phyloP scores from a whole-genome alignment of 139 green algal genomes.

The Chlorella sp. region DNA sequence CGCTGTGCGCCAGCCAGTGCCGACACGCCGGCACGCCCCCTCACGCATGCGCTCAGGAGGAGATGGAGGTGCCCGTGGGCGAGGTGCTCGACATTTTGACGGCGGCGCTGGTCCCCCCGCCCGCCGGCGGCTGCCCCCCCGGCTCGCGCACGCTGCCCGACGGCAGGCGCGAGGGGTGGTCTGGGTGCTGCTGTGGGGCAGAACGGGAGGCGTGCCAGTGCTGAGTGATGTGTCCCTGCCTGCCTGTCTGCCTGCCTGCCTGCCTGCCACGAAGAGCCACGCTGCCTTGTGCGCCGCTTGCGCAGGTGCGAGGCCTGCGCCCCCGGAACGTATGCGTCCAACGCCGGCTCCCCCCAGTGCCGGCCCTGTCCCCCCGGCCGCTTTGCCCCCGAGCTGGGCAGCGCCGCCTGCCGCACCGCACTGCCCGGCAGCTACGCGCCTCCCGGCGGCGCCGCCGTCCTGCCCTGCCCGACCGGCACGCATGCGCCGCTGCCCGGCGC shows the following conservation, averaged over 20 bases:
- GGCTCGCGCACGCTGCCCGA: too few species aligned
- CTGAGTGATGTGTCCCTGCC: too few species aligned
- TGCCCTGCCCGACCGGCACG: conserved; percentile 18
- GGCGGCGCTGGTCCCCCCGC: background rate
- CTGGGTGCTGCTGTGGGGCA: too few species aligned
- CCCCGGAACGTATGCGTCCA: conserved; percentile 1
- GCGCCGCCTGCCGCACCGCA: conserved; percentile 36
- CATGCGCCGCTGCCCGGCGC: conserved; percentile 38
- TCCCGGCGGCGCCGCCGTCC: conserved; percentile 9
- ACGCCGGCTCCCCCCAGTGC: background rate
- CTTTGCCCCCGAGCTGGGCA: background rate
- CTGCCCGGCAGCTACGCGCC: conserved; percentile 24
- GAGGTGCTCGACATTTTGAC: conserved; percentile 39
- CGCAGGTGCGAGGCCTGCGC: conserved; percentile 17
- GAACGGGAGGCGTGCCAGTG: too few species aligned
- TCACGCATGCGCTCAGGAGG: too few species aligned
- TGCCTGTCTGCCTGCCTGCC: background rate
- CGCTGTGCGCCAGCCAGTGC: too few species aligned
- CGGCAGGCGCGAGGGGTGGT: too few species aligned
- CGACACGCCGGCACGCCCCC: too few species aligned
- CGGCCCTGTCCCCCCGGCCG: conserved; percentile 4
- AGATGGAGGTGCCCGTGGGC: conserved; percentile 32
- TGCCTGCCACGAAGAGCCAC: background rate
- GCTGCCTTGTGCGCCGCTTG: too few species aligned
- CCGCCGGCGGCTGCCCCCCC: background rate